Conservation (phyloP, 495 filamentous ascomycete genomes). For the Chaetomium fimeti region DNA sequence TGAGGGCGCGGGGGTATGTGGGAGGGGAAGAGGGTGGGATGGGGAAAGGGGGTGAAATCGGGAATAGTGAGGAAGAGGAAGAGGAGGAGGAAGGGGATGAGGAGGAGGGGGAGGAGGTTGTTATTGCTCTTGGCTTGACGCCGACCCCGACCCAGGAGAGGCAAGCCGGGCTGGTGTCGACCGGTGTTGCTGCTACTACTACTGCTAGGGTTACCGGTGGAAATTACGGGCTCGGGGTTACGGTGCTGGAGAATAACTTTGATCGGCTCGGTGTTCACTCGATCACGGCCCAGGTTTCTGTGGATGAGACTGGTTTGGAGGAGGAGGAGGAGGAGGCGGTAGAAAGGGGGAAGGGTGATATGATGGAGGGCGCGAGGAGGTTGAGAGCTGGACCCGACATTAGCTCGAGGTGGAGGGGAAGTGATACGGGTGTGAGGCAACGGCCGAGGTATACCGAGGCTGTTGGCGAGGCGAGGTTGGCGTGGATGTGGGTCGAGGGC, state of each 20-base stretch:
- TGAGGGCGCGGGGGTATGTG: too few relatives aligned
- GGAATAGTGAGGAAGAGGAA: neutral
- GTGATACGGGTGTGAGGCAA: neutral
- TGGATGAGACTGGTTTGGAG: conserved; percentile 10
- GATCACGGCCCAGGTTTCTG: conserved; percentile 13
- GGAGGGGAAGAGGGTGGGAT: too few relatives aligned
- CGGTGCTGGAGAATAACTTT: conserved; percentile 21
- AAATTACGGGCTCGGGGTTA: neutral
- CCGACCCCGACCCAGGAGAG: too few relatives aligned
- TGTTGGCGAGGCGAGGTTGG: conserved; percentile 17
- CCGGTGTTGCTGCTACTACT: neutral
- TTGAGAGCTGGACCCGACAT: neutral
- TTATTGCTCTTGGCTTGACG: too few relatives aligned
- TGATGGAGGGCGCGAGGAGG: neutral
- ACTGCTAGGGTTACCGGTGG: neutral
- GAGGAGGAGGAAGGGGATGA: neutral
- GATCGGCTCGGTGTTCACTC: conserved; percentile 21
- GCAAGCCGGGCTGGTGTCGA: too few relatives aligned
- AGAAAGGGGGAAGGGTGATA: neutral
- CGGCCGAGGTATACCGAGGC: conserved; percentile 2
- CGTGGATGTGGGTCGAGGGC: conserved; percentile 31
- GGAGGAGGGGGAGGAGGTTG: too few relatives aligned
- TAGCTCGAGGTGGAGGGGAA: neutral
- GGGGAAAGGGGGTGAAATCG: neutral
- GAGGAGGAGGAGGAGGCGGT: neutral